Base-by-base conservation (phyloP, 495 filamentous ascomycete genomes). In the Aspergillus mulundensis region DNA sequence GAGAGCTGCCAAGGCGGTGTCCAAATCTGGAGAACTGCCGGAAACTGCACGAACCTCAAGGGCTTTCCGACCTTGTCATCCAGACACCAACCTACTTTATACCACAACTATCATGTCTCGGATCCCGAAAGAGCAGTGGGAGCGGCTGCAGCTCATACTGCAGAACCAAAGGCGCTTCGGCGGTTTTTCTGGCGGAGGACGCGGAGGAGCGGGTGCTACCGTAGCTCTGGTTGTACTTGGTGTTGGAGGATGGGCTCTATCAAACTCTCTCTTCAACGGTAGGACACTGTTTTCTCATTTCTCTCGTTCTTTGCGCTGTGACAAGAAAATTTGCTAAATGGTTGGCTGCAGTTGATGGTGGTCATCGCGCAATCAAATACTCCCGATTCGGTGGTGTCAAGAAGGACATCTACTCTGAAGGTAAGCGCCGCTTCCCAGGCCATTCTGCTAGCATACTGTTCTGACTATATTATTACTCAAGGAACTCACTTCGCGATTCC, bases 291-390 rank as follows among this genome's bases (percentile, higher is more conserved):
- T 20, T 43, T 8, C 21, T 14, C 24, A n/a, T 14, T 47, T 8
- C 20, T 5, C 4, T 19, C 10, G 8, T 10, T 36, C 11, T 4
- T 10, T 21, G 18, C 10, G 14, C 2, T 50, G 18, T 21, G 7
- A 3, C 7, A 3, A 14, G 16, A 2, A 10, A 11, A 5, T 19
- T 10, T 36, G 30, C 48, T 50, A 47, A 20, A 15, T 59, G 24
- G 46, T 44, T 57, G 19, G 52, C 49, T 60, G 53, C 50, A 90
- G 94, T 98, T 60, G 94, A 98, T 68, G 94, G 94, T 86, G 94
- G 94, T 77, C 94, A 97, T 78, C 86, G 94, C 69, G 94, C 94
- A 48, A 98, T 98, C 78, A 98, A 98, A 71, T 98, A 98, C 78
- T 91, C 88, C 55, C 85, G 94, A 66, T 65, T 97, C 73, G 88